A percentile compares a stretch with the other conserved stretches of the same genome.
phyloP scores from a whole-genome alignment of 495 filamentous ascomycete species.

The Amphirosellinia nigrospora region DNA sequence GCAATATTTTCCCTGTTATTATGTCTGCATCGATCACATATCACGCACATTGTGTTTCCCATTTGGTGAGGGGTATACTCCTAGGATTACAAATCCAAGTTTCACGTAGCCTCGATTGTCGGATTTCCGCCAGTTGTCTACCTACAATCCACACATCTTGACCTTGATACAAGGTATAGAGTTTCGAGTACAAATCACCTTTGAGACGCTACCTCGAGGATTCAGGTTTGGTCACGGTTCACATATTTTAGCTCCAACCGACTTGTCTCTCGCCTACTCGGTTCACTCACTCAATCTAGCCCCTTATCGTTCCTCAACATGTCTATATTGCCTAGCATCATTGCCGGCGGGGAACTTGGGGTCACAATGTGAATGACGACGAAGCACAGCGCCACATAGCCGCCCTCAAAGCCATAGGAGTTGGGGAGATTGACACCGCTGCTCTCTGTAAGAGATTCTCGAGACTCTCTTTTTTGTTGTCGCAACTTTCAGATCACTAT shows the following conservation, averaged over 20 bases:
- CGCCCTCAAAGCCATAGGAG: slow-evolving; percentile 25
- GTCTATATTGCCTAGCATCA: slow-evolving; percentile 18
- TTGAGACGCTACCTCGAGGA: not conserved
- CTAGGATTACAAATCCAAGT: not conserved
- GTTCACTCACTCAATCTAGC: not conserved
- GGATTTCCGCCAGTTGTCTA: not conserved
- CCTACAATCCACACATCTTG: not conserved
- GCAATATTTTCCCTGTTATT: not conserved
- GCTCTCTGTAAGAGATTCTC: too few relatives aligned
- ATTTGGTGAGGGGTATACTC: not conserved
- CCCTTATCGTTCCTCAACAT: not conserved
- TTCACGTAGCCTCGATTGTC: not conserved
- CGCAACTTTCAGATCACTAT: too few relatives aligned
- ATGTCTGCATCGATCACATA: not conserved
- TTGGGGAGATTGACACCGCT: slow-evolving; percentile 38
- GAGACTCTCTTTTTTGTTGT: too few relatives aligned
- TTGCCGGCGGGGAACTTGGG: slow-evolving; percentile 21
- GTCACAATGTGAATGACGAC: slow-evolving; percentile 15
- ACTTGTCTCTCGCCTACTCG: not conserved
- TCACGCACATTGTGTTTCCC: not conserved
- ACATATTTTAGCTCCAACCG: not conserved
- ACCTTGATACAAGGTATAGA: not conserved
- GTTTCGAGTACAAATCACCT: not conserved
- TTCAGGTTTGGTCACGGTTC: not conserved
- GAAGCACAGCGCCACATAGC: slow-evolving; percentile 12